phyloP scores from a whole-genome alignment of 2,329 filamentous ascomycete species.

The Pseudohalonectria lignicola region DNA sequence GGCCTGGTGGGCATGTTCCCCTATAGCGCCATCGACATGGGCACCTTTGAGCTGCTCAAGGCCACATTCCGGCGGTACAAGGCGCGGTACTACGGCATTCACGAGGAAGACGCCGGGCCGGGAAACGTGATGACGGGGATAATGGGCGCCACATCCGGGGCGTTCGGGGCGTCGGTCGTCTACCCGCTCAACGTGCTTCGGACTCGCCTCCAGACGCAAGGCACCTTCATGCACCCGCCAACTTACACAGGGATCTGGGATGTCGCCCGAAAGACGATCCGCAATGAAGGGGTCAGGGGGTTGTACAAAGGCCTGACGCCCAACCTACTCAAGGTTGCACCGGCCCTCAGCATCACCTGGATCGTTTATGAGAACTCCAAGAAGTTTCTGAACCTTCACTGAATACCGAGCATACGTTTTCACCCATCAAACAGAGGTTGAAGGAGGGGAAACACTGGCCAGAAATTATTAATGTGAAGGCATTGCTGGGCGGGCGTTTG shows the following conservation, averaged over 20 bases:
- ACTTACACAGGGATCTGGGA: slow-evolving; percentile 90
- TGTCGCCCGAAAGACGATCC: slow-evolving; percentile 72
- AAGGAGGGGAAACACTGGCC: not conserved
- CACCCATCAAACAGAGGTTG: not conserved
- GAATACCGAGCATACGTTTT: too few relatives aligned
- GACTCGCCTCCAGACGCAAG: slow-evolving; percentile 87
- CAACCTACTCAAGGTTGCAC: slow-evolving; percentile 91
- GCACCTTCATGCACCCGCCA: slow-evolving; percentile 79
- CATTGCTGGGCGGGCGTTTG: not conserved
- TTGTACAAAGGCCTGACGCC: slow-evolving; percentile 93
- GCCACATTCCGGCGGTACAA: slow-evolving; percentile 58
- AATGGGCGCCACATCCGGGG: slow-evolving; percentile 85
- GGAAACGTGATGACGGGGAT: slow-evolving; percentile 76
- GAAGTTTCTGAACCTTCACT: slow-evolving; percentile 48
- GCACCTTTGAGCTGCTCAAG: slow-evolving; percentile 91
- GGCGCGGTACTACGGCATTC: slow-evolving; percentile 55
- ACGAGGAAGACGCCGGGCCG: slow-evolving; percentile 74
- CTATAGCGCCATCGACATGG: slow-evolving; percentile 92
- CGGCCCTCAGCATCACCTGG: slow-evolving; percentile 90
- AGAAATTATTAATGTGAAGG: too few relatives aligned
- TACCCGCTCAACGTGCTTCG: slow-evolving; percentile 92
- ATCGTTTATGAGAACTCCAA: slow-evolving; percentile 90
- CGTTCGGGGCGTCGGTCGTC: slow-evolving; percentile 84
- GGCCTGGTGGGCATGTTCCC: slow-evolving; percentile 95
- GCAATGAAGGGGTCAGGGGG: slow-evolving; percentile 72